A percentile compares a stretch with the other conserved stretches of the same genome.
phyloP scores from a whole-genome alignment of 169 alveolate genomes.

The Plasmodium fragile region DNA sequence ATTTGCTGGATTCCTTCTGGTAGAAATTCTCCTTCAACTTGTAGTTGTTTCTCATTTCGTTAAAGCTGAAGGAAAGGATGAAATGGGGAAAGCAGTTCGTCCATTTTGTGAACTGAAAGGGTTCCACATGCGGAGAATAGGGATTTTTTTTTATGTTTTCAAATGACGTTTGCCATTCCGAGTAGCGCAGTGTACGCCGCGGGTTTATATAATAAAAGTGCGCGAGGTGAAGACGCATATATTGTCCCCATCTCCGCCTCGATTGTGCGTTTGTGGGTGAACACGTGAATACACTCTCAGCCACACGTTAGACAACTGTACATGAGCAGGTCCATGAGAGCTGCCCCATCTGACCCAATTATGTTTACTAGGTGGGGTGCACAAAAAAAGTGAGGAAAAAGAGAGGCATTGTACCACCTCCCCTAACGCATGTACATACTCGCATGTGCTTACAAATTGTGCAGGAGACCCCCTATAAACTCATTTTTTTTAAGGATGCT shows the following conservation, averaged over 20 bases:
- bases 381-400: background rate
- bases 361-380: background rate
- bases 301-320: background rate
- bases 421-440: background rate
- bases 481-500: constrained; percentile 66
- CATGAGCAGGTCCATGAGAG: background rate
- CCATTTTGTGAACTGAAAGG: background rate
- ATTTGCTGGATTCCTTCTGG: constrained; percentile 44
- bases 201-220: background rate
- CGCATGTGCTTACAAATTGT: constrained; percentile 28
- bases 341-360: background rate
- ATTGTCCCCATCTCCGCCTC: background rate
- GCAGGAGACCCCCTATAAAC: constrained; percentile 33
- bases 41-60: constrained; percentile 43
- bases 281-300: background rate
- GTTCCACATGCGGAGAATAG: background rate
- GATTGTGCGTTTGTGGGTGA: background rate
- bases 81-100: background rate
- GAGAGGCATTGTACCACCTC: background rate
- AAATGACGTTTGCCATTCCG: background rate
- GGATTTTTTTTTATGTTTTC: background rate
- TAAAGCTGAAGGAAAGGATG: constrained; percentile 21
- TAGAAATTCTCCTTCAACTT: constrained; percentile 56
- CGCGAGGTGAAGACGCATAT: background rate
- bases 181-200: background rate